Conservation (phyloP, 2,329 filamentous ascomycete species). For the Hirsutella minnesotensis region DNA sequence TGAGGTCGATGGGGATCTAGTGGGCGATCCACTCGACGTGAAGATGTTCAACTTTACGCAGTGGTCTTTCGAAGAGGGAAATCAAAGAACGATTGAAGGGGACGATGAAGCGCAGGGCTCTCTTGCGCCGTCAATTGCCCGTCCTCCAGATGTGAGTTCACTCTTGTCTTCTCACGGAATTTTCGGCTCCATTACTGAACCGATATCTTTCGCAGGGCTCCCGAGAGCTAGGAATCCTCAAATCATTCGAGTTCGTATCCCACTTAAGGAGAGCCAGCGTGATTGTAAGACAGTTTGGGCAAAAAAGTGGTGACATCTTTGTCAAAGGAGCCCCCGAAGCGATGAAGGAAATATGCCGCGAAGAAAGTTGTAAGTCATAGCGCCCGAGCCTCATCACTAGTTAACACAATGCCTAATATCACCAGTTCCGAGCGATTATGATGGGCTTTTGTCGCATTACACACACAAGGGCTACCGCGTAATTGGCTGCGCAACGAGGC, state of each 20-base stretch:
- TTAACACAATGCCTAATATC: slow-evolving; percentile 5
- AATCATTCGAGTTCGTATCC: slow-evolving; percentile 89
- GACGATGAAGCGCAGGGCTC: slow-evolving; percentile 65
- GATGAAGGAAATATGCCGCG: slow-evolving; percentile 83
- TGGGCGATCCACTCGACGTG: slow-evolving; percentile 87
- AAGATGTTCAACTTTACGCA: slow-evolving; percentile 98
- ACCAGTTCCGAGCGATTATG: slow-evolving; percentile 71
- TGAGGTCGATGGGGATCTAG: slow-evolving; percentile 73
- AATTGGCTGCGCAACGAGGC: slow-evolving; percentile 86
- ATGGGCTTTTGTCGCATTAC: slow-evolving; percentile 79
- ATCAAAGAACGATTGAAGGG: slow-evolving; percentile 49
- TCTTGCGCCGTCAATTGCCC: slow-evolving; percentile 77
- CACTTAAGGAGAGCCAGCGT: slow-evolving; percentile 88
- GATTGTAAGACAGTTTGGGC: slow-evolving; percentile 77
- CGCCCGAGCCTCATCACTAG: background rate
- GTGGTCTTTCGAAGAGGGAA: slow-evolving; percentile 87
- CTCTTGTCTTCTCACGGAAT: background rate
- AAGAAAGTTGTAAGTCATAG: slow-evolving; percentile 59
- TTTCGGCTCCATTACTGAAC: background rate
- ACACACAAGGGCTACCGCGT: slow-evolving; percentile 94
- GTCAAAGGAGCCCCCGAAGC: slow-evolving; percentile 96
- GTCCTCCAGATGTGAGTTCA: slow-evolving; percentile 49
- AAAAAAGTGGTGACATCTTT: slow-evolving; percentile 74
- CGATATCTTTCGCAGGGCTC: slow-evolving; percentile 26
- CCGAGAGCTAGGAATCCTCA: slow-evolving; percentile 81